A percentile compares a stretch with the other conserved stretches of the same genome.
These are phyloP conservation scores for Candida tammaniensis DNA, from an alignment of 805 yeast genomes.

Conservation along the genomic window DNA sequence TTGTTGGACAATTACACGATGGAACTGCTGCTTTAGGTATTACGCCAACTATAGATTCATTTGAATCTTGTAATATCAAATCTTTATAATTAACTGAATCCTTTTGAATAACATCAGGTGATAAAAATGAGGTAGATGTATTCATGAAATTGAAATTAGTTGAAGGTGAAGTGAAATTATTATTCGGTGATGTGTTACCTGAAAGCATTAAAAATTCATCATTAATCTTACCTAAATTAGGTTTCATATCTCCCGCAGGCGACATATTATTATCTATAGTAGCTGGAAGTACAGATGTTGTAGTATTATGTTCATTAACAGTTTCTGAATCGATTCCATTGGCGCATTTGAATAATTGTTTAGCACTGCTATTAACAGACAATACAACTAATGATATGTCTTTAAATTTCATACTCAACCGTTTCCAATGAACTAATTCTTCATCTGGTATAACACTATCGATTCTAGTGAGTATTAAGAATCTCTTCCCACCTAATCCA, in stretches of 20 bases:
- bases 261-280: too few relatives aligned
- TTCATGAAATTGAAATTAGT: slow-evolving; percentile 5
- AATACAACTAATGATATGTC: slow-evolving; percentile 64
- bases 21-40: slow-evolving; percentile 62
- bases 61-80: slow-evolving; percentile 43
- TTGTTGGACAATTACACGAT: slow-evolving; percentile 64
- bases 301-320: too few relatives aligned
- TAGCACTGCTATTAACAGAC: slow-evolving; percentile 62
- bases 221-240: too few relatives aligned
- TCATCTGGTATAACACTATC: slow-evolving; percentile 79
- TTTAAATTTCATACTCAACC: slow-evolving; percentile 58
- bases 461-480: slow-evolving; percentile 64
- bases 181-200: slow-evolving; percentile 1
- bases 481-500: slow-evolving; percentile 51
- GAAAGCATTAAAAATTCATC: slow-evolving; percentile 1
- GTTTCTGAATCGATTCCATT: background rate
- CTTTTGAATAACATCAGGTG: slow-evolving; percentile 4
- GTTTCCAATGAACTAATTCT: slow-evolving; percentile 75
- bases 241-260: too few relatives aligned
- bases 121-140: slow-evolving; percentile 3
- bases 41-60: slow-evolving; percentile 53
- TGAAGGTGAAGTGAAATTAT: slow-evolving; percentile 7
- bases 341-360: slow-evolving; percentile 26
- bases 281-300: too few relatives aligned
- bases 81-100: slow-evolving; percentile 12